A percentile compares a stretch with the other conserved stretches of the same genome.
Conservation (phyloP, 495 filamentous ascomycete genomes). For the Oidiodendron maius region DNA sequence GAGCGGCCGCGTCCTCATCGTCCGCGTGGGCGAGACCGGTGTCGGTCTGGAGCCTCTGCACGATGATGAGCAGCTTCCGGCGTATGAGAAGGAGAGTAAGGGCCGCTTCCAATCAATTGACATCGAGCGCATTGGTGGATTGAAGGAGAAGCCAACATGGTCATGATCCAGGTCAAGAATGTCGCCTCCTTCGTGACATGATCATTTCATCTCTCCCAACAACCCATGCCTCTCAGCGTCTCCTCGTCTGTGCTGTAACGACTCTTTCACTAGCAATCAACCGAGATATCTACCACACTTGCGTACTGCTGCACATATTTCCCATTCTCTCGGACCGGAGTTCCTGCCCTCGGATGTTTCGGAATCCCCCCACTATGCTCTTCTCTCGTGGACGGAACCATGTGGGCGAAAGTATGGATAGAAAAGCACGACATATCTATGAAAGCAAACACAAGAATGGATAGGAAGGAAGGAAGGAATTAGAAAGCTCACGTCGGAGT, state of each 20-base stretch:
- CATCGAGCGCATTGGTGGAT: slow-evolving; percentile 86
- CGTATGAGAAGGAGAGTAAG: slow-evolving; percentile 72
- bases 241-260: slow-evolving; percentile 1
- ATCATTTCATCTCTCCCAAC: background rate
- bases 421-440: background rate
- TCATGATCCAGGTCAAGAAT: slow-evolving; percentile 12
- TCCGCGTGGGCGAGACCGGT: slow-evolving; percentile 80
- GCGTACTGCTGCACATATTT: slow-evolving; percentile 4
- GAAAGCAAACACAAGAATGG: background rate
- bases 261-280: no score
- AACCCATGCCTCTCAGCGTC: background rate
- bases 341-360: slow-evolving; percentile 2
- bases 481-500: background rate
- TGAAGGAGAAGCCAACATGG: slow-evolving; percentile 68
- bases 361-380: no score
- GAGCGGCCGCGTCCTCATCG: slow-evolving; percentile 85
- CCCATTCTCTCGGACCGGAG: background rate
- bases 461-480: slow-evolving; percentile 4
- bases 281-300: background rate
- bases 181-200: background rate
- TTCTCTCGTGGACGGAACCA: no score
- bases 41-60: slow-evolving; percentile 80
- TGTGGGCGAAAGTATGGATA: background rate
- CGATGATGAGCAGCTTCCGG: slow-evolving; percentile 72
- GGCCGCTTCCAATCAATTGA: slow-evolving; percentile 87